A percentile compares a stretch with the other conserved stretches of the same genome.
These are phyloP conservation scores for Amaranthus tricolor DNA, from an alignment of 179 eudicot species.

Conservation along the genomic window DNA sequence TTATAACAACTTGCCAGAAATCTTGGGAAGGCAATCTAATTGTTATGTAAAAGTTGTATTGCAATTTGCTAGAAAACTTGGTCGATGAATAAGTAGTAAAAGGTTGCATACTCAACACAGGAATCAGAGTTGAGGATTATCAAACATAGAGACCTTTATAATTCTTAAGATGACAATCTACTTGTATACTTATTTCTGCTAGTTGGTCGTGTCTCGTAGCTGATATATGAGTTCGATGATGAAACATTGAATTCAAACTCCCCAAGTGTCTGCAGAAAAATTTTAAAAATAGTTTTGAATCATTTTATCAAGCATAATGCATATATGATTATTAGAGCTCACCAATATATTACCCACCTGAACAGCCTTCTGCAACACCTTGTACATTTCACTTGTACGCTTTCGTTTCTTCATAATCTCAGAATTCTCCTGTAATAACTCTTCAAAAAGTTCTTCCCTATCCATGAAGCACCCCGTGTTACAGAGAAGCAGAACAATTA, in stretches of 20 bases:
- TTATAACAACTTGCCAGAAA: too few relatives aligned
- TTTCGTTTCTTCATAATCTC: constrained; percentile 20
- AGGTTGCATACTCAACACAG: too few relatives aligned
- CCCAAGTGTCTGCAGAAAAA: constrained; percentile 16
- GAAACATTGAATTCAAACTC: constrained; percentile 16
- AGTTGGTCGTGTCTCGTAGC: neutral
- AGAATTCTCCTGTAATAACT: constrained; percentile 19
- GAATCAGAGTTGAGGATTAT: too few relatives aligned
- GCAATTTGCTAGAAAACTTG: too few relatives aligned
- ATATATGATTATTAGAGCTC: neutral
- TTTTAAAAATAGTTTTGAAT: neutral
- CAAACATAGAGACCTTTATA: too few relatives aligned
- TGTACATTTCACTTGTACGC: constrained; percentile 19
- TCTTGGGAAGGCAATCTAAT: too few relatives aligned
- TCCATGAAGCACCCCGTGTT: too few relatives aligned
- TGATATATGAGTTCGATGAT: neutral
- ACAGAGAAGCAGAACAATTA: neutral
- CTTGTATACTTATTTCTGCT: neutral
- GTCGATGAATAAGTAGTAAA: too few relatives aligned
- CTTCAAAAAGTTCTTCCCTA: constrained; percentile 21
- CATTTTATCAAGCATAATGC: neutral
- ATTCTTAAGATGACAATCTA: too few relatives aligned
- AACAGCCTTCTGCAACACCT: constrained; percentile 22
- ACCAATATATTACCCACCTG: constrained; percentile 1
- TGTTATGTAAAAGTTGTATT: too few relatives aligned